Base-by-base conservation (phyloP, 2,329 filamentous ascomycete species). In the Ceratocystis cacaofunesta region DNA sequence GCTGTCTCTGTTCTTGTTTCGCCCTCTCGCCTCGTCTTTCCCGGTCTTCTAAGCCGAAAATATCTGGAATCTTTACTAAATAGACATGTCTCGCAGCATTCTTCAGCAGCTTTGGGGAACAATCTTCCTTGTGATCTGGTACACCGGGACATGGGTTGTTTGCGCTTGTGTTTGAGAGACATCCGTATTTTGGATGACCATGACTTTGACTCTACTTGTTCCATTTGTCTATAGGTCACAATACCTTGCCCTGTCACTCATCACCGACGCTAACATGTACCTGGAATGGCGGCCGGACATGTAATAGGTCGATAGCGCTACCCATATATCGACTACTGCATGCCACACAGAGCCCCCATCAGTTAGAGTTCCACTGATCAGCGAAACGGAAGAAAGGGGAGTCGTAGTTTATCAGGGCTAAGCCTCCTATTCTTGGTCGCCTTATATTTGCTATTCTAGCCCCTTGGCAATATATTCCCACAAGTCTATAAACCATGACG, bases 11-110 rank as follows among this genome's bases (percentile, higher is more conserved):
- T 36, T 19, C 28, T 28, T 58, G 55, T 32, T 10, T 58, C 55
- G 55, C 55, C 15, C 12, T 58, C 55, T 58, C 55, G 55, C 55
- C 32, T 58, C 55, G 28, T 58, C 55, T 58, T 58, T 58, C 55
- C 55, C 55, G 25, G 55, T 19, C 30, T 36, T 58, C 28, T 58
- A 36, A 32, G 30, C 28, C 28, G 55, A 58, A 7, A 15, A 5
- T 36, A n/a, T 28, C 22, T 58, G 55, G 55, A 58, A 58, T 58
- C 17, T 17, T 32, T 7, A 36, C n/a, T 32, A 19, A 25, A 58
- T n/a, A 15, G 55, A n/a, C 30, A 32, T 58, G 55, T 58, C 30
- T 58, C 55, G 7, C 55, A 25, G 30, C 55, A 58, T 58, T 58
- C 55, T 58, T 58, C 17, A 58, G 36, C 28, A 36, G 12, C 15